These are phyloP conservation scores for Dryadomyces quercus-mongolicae DNA, from an alignment of 2,329 filamentous ascomycete species.

Conservation along the genomic window DNA sequence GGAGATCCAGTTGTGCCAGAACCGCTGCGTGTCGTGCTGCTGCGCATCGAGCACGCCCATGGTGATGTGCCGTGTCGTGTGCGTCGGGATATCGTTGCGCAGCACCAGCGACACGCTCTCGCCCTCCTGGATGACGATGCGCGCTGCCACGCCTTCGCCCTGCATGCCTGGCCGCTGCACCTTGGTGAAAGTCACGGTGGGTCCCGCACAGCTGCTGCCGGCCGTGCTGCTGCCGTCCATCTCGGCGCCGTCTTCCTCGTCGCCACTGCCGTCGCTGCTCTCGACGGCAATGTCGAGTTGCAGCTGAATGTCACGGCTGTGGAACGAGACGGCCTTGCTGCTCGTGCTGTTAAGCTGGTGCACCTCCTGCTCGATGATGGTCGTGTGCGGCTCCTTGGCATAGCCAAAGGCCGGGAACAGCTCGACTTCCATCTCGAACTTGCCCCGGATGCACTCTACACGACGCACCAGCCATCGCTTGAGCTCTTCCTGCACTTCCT, in stretches of 20 bases:
- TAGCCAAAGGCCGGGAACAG: slow-evolving; percentile 65
- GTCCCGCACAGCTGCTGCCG: slow-evolving; percentile 33
- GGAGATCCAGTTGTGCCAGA: slow-evolving; percentile 63
- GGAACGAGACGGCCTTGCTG: slow-evolving; percentile 53
- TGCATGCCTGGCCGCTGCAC: slow-evolving; percentile 37
- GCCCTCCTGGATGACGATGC: slow-evolving; percentile 48
- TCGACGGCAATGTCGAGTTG: slow-evolving; percentile 59
- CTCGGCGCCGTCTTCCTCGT: background rate
- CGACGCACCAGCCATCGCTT: slow-evolving; percentile 61
- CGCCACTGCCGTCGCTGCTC: slow-evolving; percentile 18
- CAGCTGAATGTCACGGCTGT: slow-evolving; percentile 43
- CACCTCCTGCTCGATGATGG: slow-evolving; percentile 36
- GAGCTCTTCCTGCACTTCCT: slow-evolving; percentile 44
- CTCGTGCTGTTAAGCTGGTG: slow-evolving; percentile 23
- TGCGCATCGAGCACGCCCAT: slow-evolving; percentile 44
- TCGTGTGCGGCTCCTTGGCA: slow-evolving; percentile 48
- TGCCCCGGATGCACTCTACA: slow-evolving; percentile 60
- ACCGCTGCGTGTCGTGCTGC: slow-evolving; percentile 58
- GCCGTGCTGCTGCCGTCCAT: slow-evolving; percentile 15
- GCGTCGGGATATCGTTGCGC: slow-evolving; percentile 45
- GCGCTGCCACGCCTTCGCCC: slow-evolving; percentile 51
- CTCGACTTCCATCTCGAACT: slow-evolving; percentile 53
- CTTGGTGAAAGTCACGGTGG: slow-evolving; percentile 43
- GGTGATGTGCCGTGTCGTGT: slow-evolving; percentile 46
- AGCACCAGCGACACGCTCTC: slow-evolving; percentile 59